Evolutionary conservation across 805 yeast species (phyloP), one percentile per base, ranked within the genome.

Genomic region (Komagataella pseudopastoris): DNA sequence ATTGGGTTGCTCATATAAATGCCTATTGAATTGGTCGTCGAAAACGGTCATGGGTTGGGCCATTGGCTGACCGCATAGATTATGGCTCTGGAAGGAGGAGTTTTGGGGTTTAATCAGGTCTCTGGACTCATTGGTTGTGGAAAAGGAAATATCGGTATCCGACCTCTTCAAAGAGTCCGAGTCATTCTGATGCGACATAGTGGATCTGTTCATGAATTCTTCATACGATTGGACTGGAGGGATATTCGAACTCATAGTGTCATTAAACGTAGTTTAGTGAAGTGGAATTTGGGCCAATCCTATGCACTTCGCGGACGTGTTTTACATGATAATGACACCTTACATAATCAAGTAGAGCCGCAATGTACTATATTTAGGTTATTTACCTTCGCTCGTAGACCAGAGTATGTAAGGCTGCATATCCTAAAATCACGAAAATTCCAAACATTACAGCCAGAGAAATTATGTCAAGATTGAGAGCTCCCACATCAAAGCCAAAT

Each of bases 401-500:
- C 56, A 78, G 80, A 52, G 68, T 72, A 60, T 85, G 85, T 56
- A 91, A 74, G 43, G 88, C 83, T 8, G 82, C 53, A 60, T 88
- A 93, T 1, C 97, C 98, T 1, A 80, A 55, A 5, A 78, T 58
- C 44, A 85, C 64, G 64, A 88, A 88, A 1, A 72, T 61, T 1
- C 71, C 65, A 30, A 81, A 74, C 71, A 85, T 80, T 0, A 76
- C 72, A 0, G 71, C 69, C 50, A 93, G 71, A 54, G 78, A 78
- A 39, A 73, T 63, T 24, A 83, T 73, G 63, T 93, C 98, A 43
- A 71, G 71, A 65, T 78, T 66, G 51, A 86, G 76, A 2, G 90
- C 93, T 22, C 81, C 79, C 12, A 88, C 91, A 56, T 87, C 78
- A 65, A 93, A 93, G 0, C 99, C 99, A 71, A 93, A 93, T 0